A percentile compares a stretch with the other conserved stretches of the same genome.
Conservation (phyloP, 2,329 filamentous ascomycete species). For the Beauveria brongniartii region DNA sequence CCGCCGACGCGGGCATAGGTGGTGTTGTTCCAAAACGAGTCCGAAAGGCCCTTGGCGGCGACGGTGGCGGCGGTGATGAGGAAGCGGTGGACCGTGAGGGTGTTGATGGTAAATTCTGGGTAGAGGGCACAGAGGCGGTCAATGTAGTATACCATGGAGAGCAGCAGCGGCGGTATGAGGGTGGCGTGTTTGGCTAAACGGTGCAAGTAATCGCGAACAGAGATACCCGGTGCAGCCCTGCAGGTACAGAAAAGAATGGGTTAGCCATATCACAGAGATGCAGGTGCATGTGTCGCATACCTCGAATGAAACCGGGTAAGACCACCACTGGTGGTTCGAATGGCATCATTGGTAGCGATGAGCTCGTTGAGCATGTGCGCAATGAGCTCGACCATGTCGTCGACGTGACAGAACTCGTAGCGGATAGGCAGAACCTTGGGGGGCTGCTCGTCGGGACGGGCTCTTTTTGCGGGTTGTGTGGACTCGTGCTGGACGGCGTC, state of each 20-base stretch:
- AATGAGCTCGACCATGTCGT: slow-evolving; percentile 84
- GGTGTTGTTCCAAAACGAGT: slow-evolving; percentile 97
- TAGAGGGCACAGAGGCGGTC: slow-evolving; percentile 89
- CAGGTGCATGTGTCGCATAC: slow-evolving; percentile 34
- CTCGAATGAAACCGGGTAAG: slow-evolving; percentile 93
- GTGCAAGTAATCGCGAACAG: slow-evolving; percentile 87
- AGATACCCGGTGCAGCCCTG: slow-evolving; percentile 74
- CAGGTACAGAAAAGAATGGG: not conserved
- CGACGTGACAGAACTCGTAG: slow-evolving; percentile 75
- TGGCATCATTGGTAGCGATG: slow-evolving; percentile 87
- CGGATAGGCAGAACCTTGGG: slow-evolving; percentile 57
- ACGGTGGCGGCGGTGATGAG: slow-evolving; percentile 94
- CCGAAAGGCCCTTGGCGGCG: slow-evolving; percentile 88
- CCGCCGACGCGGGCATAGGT: slow-evolving; percentile 93
- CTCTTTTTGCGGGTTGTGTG: slow-evolving; percentile 39
- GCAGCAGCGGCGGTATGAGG: slow-evolving; percentile 82
- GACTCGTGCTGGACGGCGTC: slow-evolving; percentile 12
- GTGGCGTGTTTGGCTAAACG: slow-evolving; percentile 91
- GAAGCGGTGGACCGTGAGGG: slow-evolving; percentile 92
- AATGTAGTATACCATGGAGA: slow-evolving; percentile 99
- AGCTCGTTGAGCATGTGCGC: slow-evolving; percentile 93
- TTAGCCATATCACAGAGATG: not conserved
- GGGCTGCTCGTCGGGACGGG: slow-evolving; percentile 40
- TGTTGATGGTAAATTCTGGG: slow-evolving; percentile 91
- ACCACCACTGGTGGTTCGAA: slow-evolving; percentile 63